These are phyloP conservation scores for Durusdinium trenchii DNA, from an alignment of 73 alveolate species.

Conservation along the genomic window DNA sequence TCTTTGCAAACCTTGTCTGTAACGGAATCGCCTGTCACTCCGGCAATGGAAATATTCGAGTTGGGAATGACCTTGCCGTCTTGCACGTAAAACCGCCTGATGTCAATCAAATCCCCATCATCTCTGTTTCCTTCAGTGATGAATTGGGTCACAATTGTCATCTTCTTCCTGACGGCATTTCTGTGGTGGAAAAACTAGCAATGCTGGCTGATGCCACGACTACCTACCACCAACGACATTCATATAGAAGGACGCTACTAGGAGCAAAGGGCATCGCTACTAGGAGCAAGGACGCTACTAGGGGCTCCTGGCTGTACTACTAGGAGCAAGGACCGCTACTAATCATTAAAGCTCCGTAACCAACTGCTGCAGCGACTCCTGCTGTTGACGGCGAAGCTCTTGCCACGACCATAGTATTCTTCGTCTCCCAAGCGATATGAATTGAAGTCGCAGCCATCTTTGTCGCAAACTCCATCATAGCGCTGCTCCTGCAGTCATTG, in stretches of 20 bases:
- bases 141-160: constrained; percentile 96
- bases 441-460: constrained; percentile 96
- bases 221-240: no score
- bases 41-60: constrained; percentile 93
- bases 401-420: constrained; percentile 96
- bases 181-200: no score
- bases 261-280: no score
- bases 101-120: constrained; percentile 92
- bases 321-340: no score
- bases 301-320: no score
- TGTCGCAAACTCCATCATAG: constrained; percentile 96
- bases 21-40: constrained; percentile 67
- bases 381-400: constrained; percentile 56
- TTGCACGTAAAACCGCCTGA: constrained; percentile 93
- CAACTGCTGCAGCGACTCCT: no score
- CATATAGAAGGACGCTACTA: no score
- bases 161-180: no score
- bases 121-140: constrained; percentile 95
- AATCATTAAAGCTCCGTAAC: no score
- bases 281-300: no score
- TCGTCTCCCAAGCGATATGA: constrained; percentile 94
- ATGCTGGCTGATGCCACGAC: no score
- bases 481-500: no score
- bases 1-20: constrained; percentile 88
- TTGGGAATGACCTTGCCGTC: constrained; percentile 94